Conservation (phyloP, 768 basidiomycete species). For the Tricholomella constricta region DNA sequence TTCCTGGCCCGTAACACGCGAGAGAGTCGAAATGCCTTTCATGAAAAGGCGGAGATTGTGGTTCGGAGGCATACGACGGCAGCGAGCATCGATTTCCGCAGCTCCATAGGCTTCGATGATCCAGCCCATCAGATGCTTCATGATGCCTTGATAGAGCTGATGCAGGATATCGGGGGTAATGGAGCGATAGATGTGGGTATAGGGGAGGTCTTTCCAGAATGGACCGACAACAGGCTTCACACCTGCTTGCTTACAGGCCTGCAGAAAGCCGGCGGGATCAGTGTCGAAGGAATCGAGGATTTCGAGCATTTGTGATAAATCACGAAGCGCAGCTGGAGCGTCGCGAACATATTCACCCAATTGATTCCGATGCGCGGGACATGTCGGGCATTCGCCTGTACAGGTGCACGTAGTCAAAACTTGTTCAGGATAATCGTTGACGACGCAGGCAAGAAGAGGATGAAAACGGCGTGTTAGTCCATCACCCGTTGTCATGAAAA, state of each 20-base stretch:
- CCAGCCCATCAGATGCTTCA: slow-evolving; percentile 8
- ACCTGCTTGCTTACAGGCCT: slow-evolving; percentile 5
- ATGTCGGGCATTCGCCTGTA: slow-evolving; percentile 6
- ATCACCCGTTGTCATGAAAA: slow-evolving; percentile 34
- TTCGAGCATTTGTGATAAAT: slow-evolving; percentile 4
- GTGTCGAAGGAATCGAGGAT: not conserved
- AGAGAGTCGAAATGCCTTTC: slow-evolving; percentile 36
- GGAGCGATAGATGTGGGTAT: not conserved
- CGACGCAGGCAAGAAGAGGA: slow-evolving; percentile 38
- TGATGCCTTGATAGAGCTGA: slow-evolving; percentile 8
- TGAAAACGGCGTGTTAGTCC: slow-evolving; percentile 27
- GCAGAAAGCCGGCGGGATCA: not conserved
- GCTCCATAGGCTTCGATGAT: slow-evolving; percentile 21
- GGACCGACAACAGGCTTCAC: slow-evolving; percentile 26
- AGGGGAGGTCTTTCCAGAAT: slow-evolving; percentile 3
- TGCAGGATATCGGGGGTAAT: slow-evolving; percentile 8
- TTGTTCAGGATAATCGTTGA: slow-evolving; percentile 48
- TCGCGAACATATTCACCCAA: slow-evolving; percentile 16
- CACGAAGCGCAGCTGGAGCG: slow-evolving; percentile 25
- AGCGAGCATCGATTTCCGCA: slow-evolving; percentile 38
- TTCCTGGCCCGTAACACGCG: slow-evolving; percentile 35
- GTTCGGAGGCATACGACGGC: slow-evolving; percentile 33
- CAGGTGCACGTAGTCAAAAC: slow-evolving; percentile 32
- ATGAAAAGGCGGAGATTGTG: slow-evolving; percentile 34
- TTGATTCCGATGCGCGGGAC: slow-evolving; percentile 20